A percentile compares a stretch with the other conserved stretches of the same genome.
Conservation (phyloP, 176 grass and related monocot genomes). For the Oryza nivara region DNA sequence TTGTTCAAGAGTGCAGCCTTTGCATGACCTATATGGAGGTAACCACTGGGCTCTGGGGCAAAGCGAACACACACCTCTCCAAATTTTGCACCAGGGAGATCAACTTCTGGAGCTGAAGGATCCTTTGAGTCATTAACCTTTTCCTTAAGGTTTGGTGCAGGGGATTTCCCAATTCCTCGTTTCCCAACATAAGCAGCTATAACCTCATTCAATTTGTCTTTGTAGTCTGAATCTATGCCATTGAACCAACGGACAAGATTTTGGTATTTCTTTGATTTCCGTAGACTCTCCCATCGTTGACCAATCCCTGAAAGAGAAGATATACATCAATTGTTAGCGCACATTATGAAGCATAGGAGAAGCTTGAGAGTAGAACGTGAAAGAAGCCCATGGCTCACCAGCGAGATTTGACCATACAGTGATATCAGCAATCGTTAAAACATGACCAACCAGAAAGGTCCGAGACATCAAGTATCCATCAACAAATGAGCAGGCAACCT, state of each 20-base stretch:
- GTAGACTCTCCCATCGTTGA: slow-evolving; percentile 88
- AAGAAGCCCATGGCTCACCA: slow-evolving; percentile 35
- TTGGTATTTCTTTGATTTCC: slow-evolving; percentile 76
- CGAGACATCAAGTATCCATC: slow-evolving; percentile 47
- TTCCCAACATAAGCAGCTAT: slow-evolving; percentile 69
- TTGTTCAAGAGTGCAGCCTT: slow-evolving; percentile 88
- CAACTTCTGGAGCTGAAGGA: slow-evolving; percentile 55
- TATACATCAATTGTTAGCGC: background rate
- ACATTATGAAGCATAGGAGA: background rate
- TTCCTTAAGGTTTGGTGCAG: slow-evolving; percentile 60
- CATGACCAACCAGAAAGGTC: slow-evolving; percentile 63
- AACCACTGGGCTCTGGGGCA: slow-evolving; percentile 83
- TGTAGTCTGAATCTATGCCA: slow-evolving; percentile 53
- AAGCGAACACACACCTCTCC: slow-evolving; percentile 78
- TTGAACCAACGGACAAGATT: slow-evolving; percentile 81
- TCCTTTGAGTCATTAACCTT: slow-evolving; percentile 46
- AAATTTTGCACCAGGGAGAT: slow-evolving; percentile 79
- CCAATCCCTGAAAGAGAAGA: slow-evolving; percentile 51
- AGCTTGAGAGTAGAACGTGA: background rate
- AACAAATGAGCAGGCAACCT: slow-evolving; percentile 58
- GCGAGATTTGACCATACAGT: slow-evolving; percentile 71
- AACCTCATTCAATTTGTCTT: slow-evolving; percentile 49
- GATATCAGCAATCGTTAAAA: slow-evolving; percentile 69
- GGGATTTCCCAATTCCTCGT: slow-evolving; percentile 77
- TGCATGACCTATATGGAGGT: slow-evolving; percentile 90